phyloP scores from a whole-genome alignment of 306 rosid genomes.

The Sicyos edulis region DNA sequence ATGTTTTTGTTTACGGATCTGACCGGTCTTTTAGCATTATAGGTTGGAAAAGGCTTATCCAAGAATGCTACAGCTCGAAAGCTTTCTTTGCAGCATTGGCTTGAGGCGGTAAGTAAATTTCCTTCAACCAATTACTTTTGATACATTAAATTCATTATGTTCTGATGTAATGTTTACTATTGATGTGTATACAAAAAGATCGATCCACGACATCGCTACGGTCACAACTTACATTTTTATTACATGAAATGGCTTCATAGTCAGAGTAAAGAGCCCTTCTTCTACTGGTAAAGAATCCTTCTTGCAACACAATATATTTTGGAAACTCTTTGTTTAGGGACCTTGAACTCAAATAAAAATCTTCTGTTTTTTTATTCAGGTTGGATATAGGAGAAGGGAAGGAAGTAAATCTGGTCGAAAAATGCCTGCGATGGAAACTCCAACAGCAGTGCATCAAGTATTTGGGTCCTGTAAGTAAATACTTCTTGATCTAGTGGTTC shows the following conservation, averaged over 20 bases:
- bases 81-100: conserved; percentile 97
- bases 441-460: conserved; percentile 94
- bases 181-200: conserved; percentile 44
- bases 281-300: conserved; percentile 67
- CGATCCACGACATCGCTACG: conserved; percentile 96
- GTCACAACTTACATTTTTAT: conserved; percentile 89
- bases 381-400: conserved; percentile 95
- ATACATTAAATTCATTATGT: conserved; percentile 17
- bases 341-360: conserved; percentile 14
- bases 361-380: conserved; percentile 42
- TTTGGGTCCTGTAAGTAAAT: conserved; percentile 84
- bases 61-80: conserved; percentile 84
- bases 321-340: background rate
- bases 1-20: background rate
- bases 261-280: conserved; percentile 87
- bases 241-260: conserved; percentile 83
- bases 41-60: conserved; percentile 97
- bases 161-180: conserved; percentile 5
- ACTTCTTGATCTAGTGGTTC: conserved; percentile 19
- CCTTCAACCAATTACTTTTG: background rate
- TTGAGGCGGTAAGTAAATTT: conserved; percentile 80
- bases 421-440: conserved; percentile 69
- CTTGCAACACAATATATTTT: conserved; percentile 15
- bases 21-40: conserved; percentile 30
- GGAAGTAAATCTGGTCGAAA: conserved; percentile 71